phyloP scores from a whole-genome alignment of 768 basidiomycete species.

The Suillus paluster region DNA sequence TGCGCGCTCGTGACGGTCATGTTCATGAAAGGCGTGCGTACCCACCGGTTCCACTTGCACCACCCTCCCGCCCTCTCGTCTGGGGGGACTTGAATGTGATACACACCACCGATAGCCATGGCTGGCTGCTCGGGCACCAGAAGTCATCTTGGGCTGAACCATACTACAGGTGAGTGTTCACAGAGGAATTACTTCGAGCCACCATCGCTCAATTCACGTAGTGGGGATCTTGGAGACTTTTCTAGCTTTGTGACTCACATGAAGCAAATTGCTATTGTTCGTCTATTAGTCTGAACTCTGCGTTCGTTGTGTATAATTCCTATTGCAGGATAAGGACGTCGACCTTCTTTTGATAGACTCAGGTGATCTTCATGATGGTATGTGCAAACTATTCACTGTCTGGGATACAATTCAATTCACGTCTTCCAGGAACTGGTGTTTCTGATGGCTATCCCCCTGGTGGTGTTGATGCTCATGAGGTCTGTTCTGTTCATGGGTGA shows the following conservation, averaged over 20 bases:
- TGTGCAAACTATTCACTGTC: not conserved
- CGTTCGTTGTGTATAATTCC: not conserved
- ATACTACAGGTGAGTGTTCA: constrained; percentile 58
- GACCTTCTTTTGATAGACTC: constrained; percentile 85
- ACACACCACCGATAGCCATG: constrained; percentile 84
- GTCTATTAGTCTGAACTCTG: constrained; percentile 12
- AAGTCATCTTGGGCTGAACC: constrained; percentile 75
- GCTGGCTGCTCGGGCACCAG: constrained; percentile 86
- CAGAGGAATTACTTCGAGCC: not conserved
- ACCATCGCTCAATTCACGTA: constrained; percentile 14
- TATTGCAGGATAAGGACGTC: constrained; percentile 61
- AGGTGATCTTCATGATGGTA: constrained; percentile 76
- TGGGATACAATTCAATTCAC: not conserved
- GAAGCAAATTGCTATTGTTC: constrained; percentile 70
- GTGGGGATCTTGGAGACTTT: constrained; percentile 80
- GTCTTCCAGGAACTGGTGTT: constrained; percentile 67
- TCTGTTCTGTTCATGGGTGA: constrained; percentile 29
- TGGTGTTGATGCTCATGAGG: constrained; percentile 73
- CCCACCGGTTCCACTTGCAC: constrained; percentile 47
- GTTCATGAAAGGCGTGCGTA: constrained; percentile 42
- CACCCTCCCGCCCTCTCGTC: constrained; percentile 69
- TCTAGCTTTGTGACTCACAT: constrained; percentile 83
- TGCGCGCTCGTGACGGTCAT: constrained; percentile 26
- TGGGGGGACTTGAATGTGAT: constrained; percentile 92
- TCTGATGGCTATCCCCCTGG: constrained; percentile 76